Base-by-base conservation (phyloP, 2,329 filamentous ascomycete genomes). In the Dactylellina haptotyla region DNA sequence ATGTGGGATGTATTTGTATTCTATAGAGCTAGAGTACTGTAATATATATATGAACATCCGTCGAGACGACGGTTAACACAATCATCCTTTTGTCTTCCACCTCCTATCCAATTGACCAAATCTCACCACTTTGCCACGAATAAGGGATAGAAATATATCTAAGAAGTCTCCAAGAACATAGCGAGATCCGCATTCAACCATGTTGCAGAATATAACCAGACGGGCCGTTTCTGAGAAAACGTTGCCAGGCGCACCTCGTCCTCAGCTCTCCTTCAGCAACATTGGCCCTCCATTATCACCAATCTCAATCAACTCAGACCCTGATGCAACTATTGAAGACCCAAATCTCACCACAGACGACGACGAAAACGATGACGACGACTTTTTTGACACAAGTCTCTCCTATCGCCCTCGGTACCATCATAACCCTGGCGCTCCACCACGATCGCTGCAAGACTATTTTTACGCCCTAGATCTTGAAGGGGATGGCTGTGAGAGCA, bases 21-120 rank as follows among this genome's bases (percentile, higher is more conserved):
- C 34, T 67, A 34, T 67, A 59, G 63, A 66, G 48, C 41, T 50
- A 57, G 51, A 67, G 63, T 59, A 53, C 25, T 67, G 54, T 58
- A 59, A 67, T 58, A 59, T 65, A 65, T 57, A 30, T 39, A 65
- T 65, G 10, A 16, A 56, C 18, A 61, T 64, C 3, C 25, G n/a
- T 28, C 23, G 20, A 28, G 45, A 26, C 14, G 16, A 8, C 30
- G 23, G 9, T 10, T 9, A 14, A 50, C 4, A 28, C 23, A 28
- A 8, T 23, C 8, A 5, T 30, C 2, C 6, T 6, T 34, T n/a
- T n/a, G n/a, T n/a, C n/a, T n/a, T n/a, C n/a, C n/a, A n/a, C n/a
- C n/a, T n/a, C n/a, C n/a, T n/a, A n/a, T n/a, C n/a, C n/a, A n/a
- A n/a, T n/a, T n/a, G n/a, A n/a, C n/a, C n/a, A n/a, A n/a, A n/a